Evolutionary conservation across 805 yeast genomes (phyloP).

Genomic region (Candida gorgasii): DNA sequence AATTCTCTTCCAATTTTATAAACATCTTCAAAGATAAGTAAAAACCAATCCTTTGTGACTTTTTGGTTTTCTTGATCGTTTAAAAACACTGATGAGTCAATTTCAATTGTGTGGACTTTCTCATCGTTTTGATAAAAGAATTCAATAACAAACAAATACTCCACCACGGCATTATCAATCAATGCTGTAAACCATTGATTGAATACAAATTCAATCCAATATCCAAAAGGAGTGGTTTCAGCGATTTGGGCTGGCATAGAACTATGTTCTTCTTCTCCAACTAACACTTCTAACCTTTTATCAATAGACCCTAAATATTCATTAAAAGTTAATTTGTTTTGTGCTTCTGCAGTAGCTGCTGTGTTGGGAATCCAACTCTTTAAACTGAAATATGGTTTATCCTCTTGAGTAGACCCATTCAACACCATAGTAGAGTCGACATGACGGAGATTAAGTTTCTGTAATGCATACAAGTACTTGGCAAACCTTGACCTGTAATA

Average conservation of each 20-base stretch:
- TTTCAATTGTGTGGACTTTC: conserved; percentile 28
- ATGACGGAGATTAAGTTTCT: conserved; percentile 54
- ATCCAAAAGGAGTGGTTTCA: conserved; percentile 64
- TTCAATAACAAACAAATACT: conserved; percentile 68
- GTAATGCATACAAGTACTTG: conserved; percentile 71
- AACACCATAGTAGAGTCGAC: conserved; percentile 59
- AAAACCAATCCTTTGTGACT: conserved; percentile 32
- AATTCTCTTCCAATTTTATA: conserved; percentile 46
- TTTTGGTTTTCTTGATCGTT: conserved; percentile 9
- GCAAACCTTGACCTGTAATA: conserved; percentile 80
- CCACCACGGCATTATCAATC: conserved; percentile 74
- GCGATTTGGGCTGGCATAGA: conserved; percentile 82
- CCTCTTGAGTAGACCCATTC: conserved; percentile 42
- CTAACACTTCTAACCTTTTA: conserved; percentile 59
- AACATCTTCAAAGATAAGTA: conserved; percentile 37
- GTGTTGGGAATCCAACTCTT: conserved; percentile 25
- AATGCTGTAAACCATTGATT: conserved; percentile 72
- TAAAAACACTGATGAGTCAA: neutral
- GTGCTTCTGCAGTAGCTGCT: neutral
- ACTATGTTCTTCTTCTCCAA: conserved; percentile 40
- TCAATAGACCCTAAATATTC: conserved; percentile 58
- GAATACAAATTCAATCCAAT: conserved; percentile 73
- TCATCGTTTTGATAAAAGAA: conserved; percentile 59
- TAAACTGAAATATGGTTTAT: conserved; percentile 21
- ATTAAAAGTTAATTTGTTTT: conserved; percentile 28